Evolutionary conservation across 2,329 filamentous ascomycete species (phyloP).

Genomic region (Sarocladiaceae sp.): DNA sequence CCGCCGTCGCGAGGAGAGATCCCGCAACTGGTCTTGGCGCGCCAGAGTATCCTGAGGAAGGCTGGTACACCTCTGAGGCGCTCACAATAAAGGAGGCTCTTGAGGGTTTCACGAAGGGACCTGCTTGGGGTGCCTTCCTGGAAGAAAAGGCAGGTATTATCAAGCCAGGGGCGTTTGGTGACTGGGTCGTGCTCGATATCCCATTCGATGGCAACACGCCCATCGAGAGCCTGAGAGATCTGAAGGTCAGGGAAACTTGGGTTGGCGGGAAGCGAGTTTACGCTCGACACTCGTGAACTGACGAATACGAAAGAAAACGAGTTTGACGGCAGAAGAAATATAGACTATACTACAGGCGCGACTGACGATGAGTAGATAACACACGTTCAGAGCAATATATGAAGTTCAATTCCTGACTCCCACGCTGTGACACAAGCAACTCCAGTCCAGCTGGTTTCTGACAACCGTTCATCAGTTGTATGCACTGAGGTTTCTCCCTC

Average conservation of each 20-base stretch:
- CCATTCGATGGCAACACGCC: conserved; percentile 41
- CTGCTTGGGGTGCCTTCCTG: conserved; percentile 53
- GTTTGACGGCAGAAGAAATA: neutral
- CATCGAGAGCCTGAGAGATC: conserved; percentile 44
- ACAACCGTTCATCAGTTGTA: too few relatives aligned
- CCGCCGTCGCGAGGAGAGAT: conserved; percentile 55
- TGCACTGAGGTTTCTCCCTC: too few relatives aligned
- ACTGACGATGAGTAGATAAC: too few relatives aligned
- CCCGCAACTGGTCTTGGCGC: conserved; percentile 48
- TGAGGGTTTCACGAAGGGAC: conserved; percentile 53
- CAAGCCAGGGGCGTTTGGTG: conserved; percentile 53
- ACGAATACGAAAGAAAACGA: neutral
- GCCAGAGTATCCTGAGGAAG: conserved; percentile 23
- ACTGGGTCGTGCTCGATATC: conserved; percentile 64
- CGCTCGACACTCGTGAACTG: conserved; percentile 6
- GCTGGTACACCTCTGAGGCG: conserved; percentile 56
- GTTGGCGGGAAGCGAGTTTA: conserved; percentile 52
- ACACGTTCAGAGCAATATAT: too few relatives aligned
- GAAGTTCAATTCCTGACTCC: too few relatives aligned
- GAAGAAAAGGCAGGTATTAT: conserved; percentile 56
- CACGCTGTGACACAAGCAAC: too few relatives aligned
- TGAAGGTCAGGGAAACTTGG: conserved; percentile 62
- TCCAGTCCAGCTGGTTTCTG: too few relatives aligned
- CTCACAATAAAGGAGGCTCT: conserved; percentile 54
- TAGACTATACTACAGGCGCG: too few relatives aligned